These are phyloP conservation scores for Crucibulum laeve DNA, from an alignment of 768 basidiomycete species.

Conservation along the genomic window DNA sequence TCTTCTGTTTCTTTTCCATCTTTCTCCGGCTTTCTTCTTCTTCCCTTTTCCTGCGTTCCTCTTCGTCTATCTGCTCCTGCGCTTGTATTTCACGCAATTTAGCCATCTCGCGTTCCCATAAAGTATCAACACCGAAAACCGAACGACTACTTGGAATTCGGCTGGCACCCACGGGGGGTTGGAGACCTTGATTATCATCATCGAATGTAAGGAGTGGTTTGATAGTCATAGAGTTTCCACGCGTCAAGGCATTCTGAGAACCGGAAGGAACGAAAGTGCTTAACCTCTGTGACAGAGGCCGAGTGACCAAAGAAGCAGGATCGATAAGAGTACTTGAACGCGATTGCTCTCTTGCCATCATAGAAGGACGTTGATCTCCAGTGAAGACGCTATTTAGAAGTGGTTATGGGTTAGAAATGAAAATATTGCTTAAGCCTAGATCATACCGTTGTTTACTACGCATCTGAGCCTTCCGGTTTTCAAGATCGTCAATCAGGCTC, in stretches of 20 bases:
- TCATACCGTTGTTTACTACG: slow-evolving; percentile 76
- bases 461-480: slow-evolving; percentile 78
- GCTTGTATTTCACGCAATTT: slow-evolving; percentile 79
- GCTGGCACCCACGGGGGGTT: slow-evolving; percentile 15
- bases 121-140: slow-evolving; percentile 91
- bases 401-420: slow-evolving; percentile 1
- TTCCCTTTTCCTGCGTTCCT: slow-evolving; percentile 41
- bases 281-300: slow-evolving; percentile 42
- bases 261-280: slow-evolving; percentile 39
- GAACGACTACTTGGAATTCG: slow-evolving; percentile 50
- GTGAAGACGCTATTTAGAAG: slow-evolving; percentile 62
- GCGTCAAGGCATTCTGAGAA: slow-evolving; percentile 28
- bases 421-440: not conserved
- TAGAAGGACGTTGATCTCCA: slow-evolving; percentile 86
- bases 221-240: slow-evolving; percentile 47
- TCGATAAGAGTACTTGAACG: slow-evolving; percentile 73
- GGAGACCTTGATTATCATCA: slow-evolving; percentile 35
- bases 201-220: slow-evolving; percentile 69
- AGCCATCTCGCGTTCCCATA: slow-evolving; percentile 86
- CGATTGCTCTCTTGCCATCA: slow-evolving; percentile 75
- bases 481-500: slow-evolving; percentile 88
- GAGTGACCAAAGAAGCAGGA: slow-evolving; percentile 49
- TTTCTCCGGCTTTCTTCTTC: slow-evolving; percentile 41
- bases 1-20: slow-evolving; percentile 45
- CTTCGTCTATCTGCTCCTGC: slow-evolving; percentile 54